Evolutionary conservation across 2,329 filamentous ascomycete species (phyloP).

Genomic region (Trichoderma cornu-damae): DNA sequence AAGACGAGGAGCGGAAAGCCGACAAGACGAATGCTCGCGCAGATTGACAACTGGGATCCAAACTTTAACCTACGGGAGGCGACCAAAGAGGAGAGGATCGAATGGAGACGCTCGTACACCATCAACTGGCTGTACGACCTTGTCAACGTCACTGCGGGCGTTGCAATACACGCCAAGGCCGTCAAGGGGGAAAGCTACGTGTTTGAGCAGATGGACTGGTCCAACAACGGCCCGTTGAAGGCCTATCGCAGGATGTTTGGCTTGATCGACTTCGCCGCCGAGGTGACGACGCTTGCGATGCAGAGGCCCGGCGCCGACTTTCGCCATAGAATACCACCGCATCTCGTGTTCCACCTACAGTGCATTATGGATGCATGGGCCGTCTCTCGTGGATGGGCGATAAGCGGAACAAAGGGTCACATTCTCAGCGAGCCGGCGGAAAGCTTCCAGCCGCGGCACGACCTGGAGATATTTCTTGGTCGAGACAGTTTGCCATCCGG

Average conservation of each 20-base stretch:
- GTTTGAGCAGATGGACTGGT: conserved; percentile 40
- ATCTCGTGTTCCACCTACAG: conserved; percentile 47
- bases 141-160: conserved; percentile 41
- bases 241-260: conserved; percentile 37
- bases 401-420: conserved; percentile 32
- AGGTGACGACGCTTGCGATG: conserved; percentile 42
- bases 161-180: conserved; percentile 37
- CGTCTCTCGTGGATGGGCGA: conserved; percentile 41
- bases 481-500: conserved; percentile 27
- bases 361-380: conserved; percentile 46
- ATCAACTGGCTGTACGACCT: conserved; percentile 51
- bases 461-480: conserved; percentile 42
- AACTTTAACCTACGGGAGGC: conserved; percentile 35
- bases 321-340: conserved; percentile 38
- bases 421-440: conserved; percentile 32
- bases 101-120: conserved; percentile 45
- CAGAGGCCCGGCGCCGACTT: conserved; percentile 38
- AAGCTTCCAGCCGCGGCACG: conserved; percentile 35
- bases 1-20: conserved; percentile 42
- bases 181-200: conserved; percentile 31
- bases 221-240: conserved; percentile 31
- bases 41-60: conserved; percentile 40
- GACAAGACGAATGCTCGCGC: conserved; percentile 39
- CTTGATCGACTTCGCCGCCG: conserved; percentile 41
- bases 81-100: conserved; percentile 36